phyloP scores from a whole-genome alignment of 495 filamentous ascomycete genomes.

The Tuber brumale region DNA sequence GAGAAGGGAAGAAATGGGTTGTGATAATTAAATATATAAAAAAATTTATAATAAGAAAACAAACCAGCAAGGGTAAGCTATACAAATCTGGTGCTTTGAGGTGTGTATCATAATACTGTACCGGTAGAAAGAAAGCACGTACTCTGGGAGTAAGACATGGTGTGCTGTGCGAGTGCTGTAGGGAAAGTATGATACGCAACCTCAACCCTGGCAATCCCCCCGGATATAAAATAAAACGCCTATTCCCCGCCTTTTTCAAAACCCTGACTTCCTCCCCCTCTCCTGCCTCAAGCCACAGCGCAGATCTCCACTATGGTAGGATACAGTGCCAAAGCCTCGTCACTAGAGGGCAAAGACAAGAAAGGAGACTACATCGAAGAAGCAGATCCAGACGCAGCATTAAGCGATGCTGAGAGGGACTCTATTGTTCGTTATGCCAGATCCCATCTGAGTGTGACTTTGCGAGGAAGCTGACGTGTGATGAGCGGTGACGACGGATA shows the following conservation, averaged over 20 bases:
- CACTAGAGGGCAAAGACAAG: conserved; percentile 18
- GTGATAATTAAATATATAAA: not conserved
- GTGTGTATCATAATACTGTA: not conserved
- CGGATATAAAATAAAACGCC: not conserved
- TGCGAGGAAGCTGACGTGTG: conserved; percentile 5
- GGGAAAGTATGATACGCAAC: not conserved
- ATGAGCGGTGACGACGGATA: conserved; percentile 37
- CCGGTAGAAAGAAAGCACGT: not conserved
- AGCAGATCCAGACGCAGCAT: conserved; percentile 60
- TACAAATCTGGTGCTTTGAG: not conserved
- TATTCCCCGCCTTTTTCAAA: not conserved
- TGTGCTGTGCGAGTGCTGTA: not conserved
- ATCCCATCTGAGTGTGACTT: not conserved
- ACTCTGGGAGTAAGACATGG: not conserved
- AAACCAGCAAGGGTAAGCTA: not conserved
- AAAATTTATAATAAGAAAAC: not conserved
- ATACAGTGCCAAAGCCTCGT: not conserved
- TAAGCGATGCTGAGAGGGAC: conserved; percentile 60
- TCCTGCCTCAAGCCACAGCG: not conserved
- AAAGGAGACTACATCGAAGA: conserved; percentile 12
- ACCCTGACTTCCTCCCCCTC: not conserved
- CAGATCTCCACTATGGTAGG: conserved; percentile 9
- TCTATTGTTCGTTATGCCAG: conserved; percentile 52
- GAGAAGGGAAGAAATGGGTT: not conserved
- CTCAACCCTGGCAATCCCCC: not conserved